phyloP scores from a whole-genome alignment of 1,139 yeast genomes.

The Saccharomycopsis hybrid region DNA sequence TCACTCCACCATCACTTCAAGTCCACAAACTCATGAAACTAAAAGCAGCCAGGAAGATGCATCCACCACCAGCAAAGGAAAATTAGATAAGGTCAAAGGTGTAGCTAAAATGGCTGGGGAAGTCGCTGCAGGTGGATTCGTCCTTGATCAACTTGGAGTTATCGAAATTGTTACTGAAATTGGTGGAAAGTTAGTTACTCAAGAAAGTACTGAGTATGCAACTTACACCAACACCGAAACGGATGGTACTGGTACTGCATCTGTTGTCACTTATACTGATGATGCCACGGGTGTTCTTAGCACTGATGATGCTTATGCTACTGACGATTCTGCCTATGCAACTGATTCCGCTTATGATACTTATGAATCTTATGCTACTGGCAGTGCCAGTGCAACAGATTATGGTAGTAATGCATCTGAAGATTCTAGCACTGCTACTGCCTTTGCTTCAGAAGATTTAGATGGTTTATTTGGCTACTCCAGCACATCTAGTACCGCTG shows the following conservation, averaged over 20 bases:
- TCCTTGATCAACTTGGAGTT: slow-evolving; percentile 1
- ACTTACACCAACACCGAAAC: not conserved
- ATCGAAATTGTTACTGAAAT: slow-evolving; percentile 2
- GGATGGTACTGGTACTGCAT: slow-evolving; percentile 6
- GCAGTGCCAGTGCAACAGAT: too few relatives aligned
- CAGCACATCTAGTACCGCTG: too few relatives aligned
- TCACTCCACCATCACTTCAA: too few relatives aligned
- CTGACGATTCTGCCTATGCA: slow-evolving; percentile 1
- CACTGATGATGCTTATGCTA: slow-evolving; percentile 3
- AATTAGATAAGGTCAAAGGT: too few relatives aligned
- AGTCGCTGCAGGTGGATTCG: not conserved
- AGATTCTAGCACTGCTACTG: slow-evolving; percentile 40
- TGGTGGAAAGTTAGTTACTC: slow-evolving; percentile 3
- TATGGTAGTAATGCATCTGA: too few relatives aligned
- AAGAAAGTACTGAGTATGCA: slow-evolving; percentile 3
- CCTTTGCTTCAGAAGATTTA: slow-evolving; percentile 87
- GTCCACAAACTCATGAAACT: too few relatives aligned
- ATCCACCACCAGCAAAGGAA: too few relatives aligned
- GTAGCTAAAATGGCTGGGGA: not conserved
- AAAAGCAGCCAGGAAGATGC: too few relatives aligned
- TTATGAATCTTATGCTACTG: not conserved
- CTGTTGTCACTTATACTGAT: slow-evolving; percentile 4
- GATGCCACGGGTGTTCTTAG: not conserved
- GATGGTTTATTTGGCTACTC: too few relatives aligned
- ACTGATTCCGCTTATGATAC: slow-evolving; percentile 3